Percentiles rank a stretch among this genome's conserved stretches.
Conservation (phyloP, 1,139 yeast species). For the Trichomonascaceae sp. region DNA sequence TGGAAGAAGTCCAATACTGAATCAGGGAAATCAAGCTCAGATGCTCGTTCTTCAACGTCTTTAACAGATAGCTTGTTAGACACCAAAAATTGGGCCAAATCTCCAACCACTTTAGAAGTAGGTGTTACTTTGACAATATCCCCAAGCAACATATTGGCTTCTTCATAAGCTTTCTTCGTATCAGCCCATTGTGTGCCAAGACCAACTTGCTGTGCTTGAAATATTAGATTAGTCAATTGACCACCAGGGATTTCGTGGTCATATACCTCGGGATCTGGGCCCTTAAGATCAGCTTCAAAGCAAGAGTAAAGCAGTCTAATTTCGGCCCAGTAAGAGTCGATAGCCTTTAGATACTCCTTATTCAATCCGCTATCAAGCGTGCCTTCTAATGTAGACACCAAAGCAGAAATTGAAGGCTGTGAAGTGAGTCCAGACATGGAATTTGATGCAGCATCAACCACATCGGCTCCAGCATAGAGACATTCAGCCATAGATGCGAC, state of each 20-base stretch:
- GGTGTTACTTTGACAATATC: conserved; percentile 98
- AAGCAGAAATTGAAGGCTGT: conserved; percentile 92
- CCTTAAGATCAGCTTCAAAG: conserved; percentile 97
- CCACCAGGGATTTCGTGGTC: conserved; percentile 99
- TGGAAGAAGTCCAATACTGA: conserved; percentile 97
- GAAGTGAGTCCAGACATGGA: conserved; percentile 98
- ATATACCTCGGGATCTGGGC: conserved; percentile 99
- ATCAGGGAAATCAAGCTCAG: conserved; percentile 94
- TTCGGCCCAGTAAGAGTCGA: conserved; percentile 97
- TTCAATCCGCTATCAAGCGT: conserved; percentile 70
- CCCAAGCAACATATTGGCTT: conserved; percentile 85
- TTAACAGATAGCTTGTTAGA: conserved; percentile 80
- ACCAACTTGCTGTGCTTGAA: conserved; percentile 99
- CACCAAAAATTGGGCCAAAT: conserved; percentile 98
- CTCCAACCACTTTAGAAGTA: conserved; percentile 98
- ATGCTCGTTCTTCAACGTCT: conserved; percentile 82
- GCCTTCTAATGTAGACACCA: conserved; percentile 88
- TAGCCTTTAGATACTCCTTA: conserved; percentile 61
- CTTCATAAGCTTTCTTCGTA: conserved; percentile 87
- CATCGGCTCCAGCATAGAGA: conserved; percentile 96
- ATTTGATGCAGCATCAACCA: conserved; percentile 94
- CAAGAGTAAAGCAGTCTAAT: conserved; percentile 94
- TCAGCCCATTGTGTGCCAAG: conserved; percentile 93
- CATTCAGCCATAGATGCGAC: conserved; percentile 94
- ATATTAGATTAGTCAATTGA: conserved; percentile 90